phyloP scores from a whole-genome alignment of 441 rosid species.

The Adansonia madagascariensis region DNA sequence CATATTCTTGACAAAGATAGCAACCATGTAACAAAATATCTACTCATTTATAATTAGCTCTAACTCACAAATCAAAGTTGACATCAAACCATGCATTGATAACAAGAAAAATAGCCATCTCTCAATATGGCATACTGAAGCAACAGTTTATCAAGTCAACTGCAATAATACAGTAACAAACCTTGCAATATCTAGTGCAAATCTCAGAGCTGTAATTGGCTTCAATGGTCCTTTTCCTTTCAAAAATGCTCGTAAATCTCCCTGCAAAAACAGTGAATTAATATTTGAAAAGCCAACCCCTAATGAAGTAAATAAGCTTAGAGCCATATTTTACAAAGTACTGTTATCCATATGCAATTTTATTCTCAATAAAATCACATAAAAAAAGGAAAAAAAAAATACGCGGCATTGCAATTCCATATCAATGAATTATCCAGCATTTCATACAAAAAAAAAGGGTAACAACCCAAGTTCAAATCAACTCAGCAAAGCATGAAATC shows the following conservation, averaged over 20 bases:
- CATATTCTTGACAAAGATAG: background rate
- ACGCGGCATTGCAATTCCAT: background rate
- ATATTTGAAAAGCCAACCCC: conserved; percentile 15
- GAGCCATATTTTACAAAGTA: background rate
- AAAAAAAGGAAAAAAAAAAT: background rate
- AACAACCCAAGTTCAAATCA: background rate
- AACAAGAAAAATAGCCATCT: background rate
- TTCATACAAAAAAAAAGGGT: background rate
- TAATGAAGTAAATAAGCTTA: background rate
- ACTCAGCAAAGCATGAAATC: background rate
- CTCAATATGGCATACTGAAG: background rate
- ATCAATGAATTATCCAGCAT: background rate
- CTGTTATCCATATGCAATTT: background rate
- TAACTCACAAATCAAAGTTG: background rate
- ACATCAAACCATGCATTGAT: background rate
- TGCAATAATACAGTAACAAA: conserved; percentile 31
- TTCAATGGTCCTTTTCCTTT: conserved; percentile 61
- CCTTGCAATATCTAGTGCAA: conserved; percentile 98
- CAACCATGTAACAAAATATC: background rate
- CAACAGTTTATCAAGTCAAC: background rate
- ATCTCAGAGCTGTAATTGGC: conserved; percentile 60
- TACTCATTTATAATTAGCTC: background rate
- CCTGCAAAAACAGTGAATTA: conserved; percentile 49
- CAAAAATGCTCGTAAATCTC: conserved; percentile 70
- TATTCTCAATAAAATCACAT: background rate